A percentile compares a stretch with the other conserved stretches of the same genome.
Conservation (phyloP, 495 filamentous ascomycete species). For the Zalerion maritima region DNA sequence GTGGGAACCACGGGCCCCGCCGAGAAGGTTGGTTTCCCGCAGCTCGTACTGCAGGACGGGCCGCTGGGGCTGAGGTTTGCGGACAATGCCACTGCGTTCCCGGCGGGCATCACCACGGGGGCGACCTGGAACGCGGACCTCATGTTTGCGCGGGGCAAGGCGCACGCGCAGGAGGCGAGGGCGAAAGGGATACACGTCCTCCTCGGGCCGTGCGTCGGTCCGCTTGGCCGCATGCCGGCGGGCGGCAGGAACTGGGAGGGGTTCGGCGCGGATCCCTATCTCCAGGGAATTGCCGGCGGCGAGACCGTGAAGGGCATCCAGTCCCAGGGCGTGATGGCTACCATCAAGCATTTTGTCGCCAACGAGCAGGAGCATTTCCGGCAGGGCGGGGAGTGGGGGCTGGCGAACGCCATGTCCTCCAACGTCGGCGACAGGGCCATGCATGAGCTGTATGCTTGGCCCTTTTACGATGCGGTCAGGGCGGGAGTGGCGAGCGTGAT, state of each 20-base stretch:
- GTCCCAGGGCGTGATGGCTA: constrained; percentile 64
- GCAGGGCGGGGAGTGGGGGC: constrained; percentile 59
- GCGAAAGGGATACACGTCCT: constrained; percentile 61
- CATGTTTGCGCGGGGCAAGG: constrained; percentile 55
- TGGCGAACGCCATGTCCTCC: constrained; percentile 56
- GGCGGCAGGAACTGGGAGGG: constrained; percentile 91
- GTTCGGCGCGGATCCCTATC: constrained; percentile 64
- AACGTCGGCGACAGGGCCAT: constrained; percentile 61
- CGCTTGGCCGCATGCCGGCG: constrained; percentile 65
- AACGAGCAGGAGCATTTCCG: constrained; percentile 89
- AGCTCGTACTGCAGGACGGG: constrained; percentile 81
- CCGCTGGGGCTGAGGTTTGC: constrained; percentile 68
- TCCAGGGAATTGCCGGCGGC: constrained; percentile 52
- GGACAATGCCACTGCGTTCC: constrained; percentile 64
- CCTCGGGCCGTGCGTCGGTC: constrained; percentile 64
- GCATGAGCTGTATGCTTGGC: constrained; percentile 77
- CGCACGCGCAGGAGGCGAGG: constrained; percentile 55
- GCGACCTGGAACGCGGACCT: constrained; percentile 75
- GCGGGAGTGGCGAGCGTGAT: constrained; percentile 54
- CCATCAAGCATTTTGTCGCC: constrained; percentile 64
- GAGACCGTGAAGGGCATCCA: constrained; percentile 40
- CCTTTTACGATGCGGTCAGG: constrained; percentile 37
- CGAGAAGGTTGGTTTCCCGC: constrained; percentile 58
- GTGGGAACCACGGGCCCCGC: constrained; percentile 81
- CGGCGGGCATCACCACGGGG: constrained; percentile 72